These are phyloP conservation scores for Trichosporon faecale DNA, from an alignment of 1,284 basidiomycete genomes.

Conservation along the genomic window DNA sequence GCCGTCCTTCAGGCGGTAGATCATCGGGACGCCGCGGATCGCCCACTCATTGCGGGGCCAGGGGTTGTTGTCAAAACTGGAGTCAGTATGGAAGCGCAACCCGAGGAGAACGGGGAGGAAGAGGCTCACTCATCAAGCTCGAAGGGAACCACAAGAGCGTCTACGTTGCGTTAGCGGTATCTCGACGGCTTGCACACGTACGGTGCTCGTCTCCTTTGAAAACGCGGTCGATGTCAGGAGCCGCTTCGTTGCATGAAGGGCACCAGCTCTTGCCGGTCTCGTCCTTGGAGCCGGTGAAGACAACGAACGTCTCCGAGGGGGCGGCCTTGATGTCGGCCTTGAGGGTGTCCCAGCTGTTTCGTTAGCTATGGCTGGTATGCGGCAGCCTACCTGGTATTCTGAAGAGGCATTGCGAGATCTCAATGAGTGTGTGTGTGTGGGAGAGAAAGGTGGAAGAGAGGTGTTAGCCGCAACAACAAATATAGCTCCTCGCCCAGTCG, in stretches of 20 bases:
- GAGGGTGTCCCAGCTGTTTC: neutral
- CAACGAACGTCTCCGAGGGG: neutral
- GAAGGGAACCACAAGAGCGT: constrained; percentile 5
- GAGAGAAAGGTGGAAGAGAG: neutral
- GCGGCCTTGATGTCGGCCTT: constrained; percentile 14
- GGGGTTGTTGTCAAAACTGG: neutral
- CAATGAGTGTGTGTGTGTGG: neutral
- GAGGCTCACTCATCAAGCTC: constrained; percentile 1
- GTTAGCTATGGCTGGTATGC: neutral
- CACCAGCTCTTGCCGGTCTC: constrained; percentile 15
- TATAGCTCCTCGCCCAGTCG: neutral
- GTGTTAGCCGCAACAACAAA: neutral
- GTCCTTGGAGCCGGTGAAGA: constrained; percentile 14
- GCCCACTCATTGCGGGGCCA: constrained; percentile 14
- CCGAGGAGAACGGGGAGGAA: neutral
- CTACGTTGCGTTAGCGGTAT: neutral
- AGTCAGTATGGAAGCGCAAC: neutral
- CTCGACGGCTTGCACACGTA: neutral
- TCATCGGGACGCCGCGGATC: neutral
- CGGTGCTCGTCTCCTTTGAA: constrained; percentile 4
- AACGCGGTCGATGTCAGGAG: constrained; percentile 8
- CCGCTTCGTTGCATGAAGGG: neutral
- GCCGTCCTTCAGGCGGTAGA: constrained; percentile 10
- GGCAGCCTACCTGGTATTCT: neutral
- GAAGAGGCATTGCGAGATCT: neutral